These are phyloP conservation scores for Claviceps paspali DNA, from an alignment of 2,329 filamentous ascomycete genomes.

Conservation along the genomic window DNA sequence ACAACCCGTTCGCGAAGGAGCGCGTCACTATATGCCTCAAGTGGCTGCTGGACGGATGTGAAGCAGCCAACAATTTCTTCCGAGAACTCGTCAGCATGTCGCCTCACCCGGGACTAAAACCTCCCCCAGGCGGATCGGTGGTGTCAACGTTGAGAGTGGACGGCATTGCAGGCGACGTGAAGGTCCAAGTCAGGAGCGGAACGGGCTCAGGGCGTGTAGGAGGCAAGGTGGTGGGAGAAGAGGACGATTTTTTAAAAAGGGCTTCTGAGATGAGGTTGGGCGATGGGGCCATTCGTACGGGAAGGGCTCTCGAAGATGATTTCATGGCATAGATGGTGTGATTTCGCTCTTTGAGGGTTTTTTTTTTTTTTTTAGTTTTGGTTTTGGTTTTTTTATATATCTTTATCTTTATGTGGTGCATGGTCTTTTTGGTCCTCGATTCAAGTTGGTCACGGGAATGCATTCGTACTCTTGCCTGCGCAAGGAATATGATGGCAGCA, in stretches of 20 bases:
- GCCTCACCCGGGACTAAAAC: slow-evolving; percentile 23
- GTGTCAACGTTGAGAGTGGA: slow-evolving; percentile 35
- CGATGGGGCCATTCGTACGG: slow-evolving; percentile 1
- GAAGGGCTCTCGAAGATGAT: slow-evolving; percentile 25
- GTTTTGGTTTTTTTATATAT: not conserved
- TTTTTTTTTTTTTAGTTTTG: not conserved
- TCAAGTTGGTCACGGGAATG: too few species aligned
- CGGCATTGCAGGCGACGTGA: slow-evolving; percentile 40
- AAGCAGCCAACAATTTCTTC: slow-evolving; percentile 57
- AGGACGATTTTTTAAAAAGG: slow-evolving; percentile 25
- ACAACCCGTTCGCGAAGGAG: slow-evolving; percentile 90
- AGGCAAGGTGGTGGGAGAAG: not conserved
- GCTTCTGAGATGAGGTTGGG: slow-evolving; percentile 26
- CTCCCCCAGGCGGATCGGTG: slow-evolving; percentile 18
- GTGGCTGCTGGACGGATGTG: slow-evolving; percentile 61
- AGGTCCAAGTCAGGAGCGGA: slow-evolving; percentile 33
- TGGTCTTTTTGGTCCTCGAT: too few species aligned
- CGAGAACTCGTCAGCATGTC: slow-evolving; percentile 41
- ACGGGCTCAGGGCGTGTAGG: slow-evolving; percentile 8
- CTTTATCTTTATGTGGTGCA: too few species aligned
- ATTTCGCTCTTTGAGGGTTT: not conserved
- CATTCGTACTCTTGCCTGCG: too few species aligned
- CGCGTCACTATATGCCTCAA: slow-evolving; percentile 81
- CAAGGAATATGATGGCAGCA: too few species aligned
- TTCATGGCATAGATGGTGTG: slow-evolving; percentile 24